Conservation (phyloP, 805 yeast species). For the Cyberlindnera mycetangii region DNA sequence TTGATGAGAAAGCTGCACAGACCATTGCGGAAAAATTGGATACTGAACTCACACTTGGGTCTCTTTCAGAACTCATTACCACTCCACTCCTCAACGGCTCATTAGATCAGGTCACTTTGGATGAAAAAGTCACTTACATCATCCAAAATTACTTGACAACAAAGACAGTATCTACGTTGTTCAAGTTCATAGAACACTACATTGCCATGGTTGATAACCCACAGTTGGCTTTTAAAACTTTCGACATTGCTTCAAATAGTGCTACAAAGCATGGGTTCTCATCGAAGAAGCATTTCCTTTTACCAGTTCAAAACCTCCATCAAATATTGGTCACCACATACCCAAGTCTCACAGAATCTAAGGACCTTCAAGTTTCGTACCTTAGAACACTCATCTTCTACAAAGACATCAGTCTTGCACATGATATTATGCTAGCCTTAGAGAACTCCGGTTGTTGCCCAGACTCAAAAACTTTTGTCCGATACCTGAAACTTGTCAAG, state of each 20-base stretch:
- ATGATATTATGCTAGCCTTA: background rate
- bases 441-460: constrained; percentile 1
- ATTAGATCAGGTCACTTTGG: constrained; percentile 7
- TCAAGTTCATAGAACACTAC: constrained; percentile 1
- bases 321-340: background rate
- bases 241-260: background rate
- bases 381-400: constrained; percentile 2
- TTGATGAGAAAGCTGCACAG: constrained; percentile 1
- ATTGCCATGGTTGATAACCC: constrained; percentile 9
- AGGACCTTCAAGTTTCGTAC: background rate
- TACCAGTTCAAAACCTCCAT: background rate
- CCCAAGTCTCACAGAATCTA: constrained; percentile 1
- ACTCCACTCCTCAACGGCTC: constrained; percentile 1
- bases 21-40: background rate
- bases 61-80: background rate
- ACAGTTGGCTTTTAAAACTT: constrained; percentile 3
- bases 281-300: background rate
- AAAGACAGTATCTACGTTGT: background rate
- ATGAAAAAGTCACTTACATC: constrained; percentile 10
- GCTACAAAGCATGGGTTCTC: background rate
- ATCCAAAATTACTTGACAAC: constrained; percentile 1
- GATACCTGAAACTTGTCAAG: constrained; percentile 2
- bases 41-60: background rate
- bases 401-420: constrained; percentile 1
- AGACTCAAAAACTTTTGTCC: background rate